phyloP scores from a whole-genome alignment of 192 early-diverging fungal species.

The Lobosporangium transversale region DNA sequence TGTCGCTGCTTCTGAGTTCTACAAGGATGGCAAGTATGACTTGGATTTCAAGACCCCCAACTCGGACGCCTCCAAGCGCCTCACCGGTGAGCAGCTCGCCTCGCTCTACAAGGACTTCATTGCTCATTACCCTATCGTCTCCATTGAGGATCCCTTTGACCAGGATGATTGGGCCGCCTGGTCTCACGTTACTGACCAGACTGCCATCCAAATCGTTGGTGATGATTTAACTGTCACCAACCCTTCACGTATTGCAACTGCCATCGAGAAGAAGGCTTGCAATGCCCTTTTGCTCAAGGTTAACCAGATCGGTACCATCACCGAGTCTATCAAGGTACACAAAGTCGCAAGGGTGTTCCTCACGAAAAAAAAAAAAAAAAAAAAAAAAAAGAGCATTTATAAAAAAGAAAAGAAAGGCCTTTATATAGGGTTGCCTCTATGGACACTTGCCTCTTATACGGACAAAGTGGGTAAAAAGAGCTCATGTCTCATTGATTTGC shows the following conservation, averaged over 20 bases:
- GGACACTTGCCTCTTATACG: too few species aligned
- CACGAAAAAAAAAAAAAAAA: not conserved
- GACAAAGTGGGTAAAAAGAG: not conserved
- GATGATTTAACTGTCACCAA: conserved; percentile 99
- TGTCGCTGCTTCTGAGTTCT: conserved; percentile 98
- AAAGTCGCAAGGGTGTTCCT: not conserved
- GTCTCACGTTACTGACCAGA: conserved; percentile 72
- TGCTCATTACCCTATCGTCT: conserved; percentile 89
- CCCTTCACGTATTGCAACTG: conserved; percentile 89
- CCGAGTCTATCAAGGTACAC: conserved; percentile 83
- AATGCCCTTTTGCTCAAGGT: conserved; percentile 97
- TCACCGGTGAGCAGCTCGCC: conserved; percentile 83
- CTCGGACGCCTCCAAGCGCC: conserved; percentile 77
- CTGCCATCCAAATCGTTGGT: conserved; percentile 91
- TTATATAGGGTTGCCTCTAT: too few species aligned
- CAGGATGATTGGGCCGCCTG: conserved; percentile 98
- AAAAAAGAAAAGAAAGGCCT: conserved; percentile 4
- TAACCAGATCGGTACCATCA: conserved; percentile 98
- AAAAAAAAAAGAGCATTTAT: conserved; percentile 4
- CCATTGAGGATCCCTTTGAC: conserved; percentile 99
- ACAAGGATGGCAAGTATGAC: conserved; percentile 97
- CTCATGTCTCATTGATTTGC: not conserved
- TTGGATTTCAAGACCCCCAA: conserved; percentile 96
- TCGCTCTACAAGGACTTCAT: conserved; percentile 87
- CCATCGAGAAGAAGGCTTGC: conserved; percentile 94